Percentiles rank a stretch among this genome's conserved stretches.
Evolutionary conservation across 2,329 filamentous ascomycete species (phyloP).

Genomic region (Pseudogymnoascus sp.): DNA sequence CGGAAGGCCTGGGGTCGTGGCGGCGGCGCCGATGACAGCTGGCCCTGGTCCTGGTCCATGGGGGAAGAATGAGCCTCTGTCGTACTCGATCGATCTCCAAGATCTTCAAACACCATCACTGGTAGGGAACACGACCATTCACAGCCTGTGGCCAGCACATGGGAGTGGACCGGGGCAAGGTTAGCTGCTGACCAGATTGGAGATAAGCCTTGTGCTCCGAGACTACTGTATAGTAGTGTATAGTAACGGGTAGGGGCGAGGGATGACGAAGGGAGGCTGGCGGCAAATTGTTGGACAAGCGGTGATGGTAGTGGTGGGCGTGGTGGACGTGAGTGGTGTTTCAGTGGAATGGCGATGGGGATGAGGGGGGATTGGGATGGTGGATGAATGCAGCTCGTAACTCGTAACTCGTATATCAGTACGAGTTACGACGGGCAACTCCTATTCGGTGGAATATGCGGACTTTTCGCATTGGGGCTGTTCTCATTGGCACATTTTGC

Average conservation of each 20-base stretch:
- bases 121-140: not conserved
- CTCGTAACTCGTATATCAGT: not conserved
- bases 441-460: not conserved
- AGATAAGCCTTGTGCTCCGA: slow-evolving; percentile 3
- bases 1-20: slow-evolving; percentile 8
- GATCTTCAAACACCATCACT: not conserved
- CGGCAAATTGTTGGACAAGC: not conserved
- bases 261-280: not conserved
- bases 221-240: slow-evolving; percentile 1
- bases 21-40: not conserved
- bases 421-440: not conserved
- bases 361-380: slow-evolving; percentile 2
- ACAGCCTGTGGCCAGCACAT: not conserved
- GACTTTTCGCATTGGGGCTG: not conserved
- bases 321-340: not conserved
- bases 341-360: slow-evolving; percentile 3
- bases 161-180: not conserved
- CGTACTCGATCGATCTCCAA: not conserved
- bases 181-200: not conserved
- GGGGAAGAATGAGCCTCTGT: not conserved
- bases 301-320: not conserved
- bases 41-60: slow-evolving; percentile 2
- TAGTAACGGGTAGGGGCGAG: not conserved
- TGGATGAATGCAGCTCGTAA: slow-evolving; percentile 1
- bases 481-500: slow-evolving; percentile 4